A percentile compares a stretch with the other conserved stretches of the same genome.
phyloP scores from a whole-genome alignment of 495 filamentous ascomycete genomes.

The Penicillium bovifimosum region DNA sequence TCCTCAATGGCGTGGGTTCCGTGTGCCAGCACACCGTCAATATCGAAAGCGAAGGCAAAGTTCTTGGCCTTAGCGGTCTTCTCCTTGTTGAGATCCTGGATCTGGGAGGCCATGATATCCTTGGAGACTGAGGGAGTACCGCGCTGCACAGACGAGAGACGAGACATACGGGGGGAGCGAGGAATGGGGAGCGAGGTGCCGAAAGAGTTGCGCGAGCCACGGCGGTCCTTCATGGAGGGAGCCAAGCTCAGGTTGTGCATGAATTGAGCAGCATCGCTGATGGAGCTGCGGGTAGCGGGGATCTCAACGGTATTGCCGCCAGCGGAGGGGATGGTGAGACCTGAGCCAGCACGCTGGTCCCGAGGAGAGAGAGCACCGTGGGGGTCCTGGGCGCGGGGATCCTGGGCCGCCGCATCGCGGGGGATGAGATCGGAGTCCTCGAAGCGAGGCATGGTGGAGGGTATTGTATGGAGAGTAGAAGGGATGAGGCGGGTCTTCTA shows the following conservation, averaged over 20 bases:
- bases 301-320: constrained; percentile 59
- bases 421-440: constrained; percentile 52
- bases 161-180: constrained; percentile 61
- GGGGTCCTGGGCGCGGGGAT: constrained; percentile 23
- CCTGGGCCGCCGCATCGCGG: constrained; percentile 28
- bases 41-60: constrained; percentile 89
- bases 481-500: background rate
- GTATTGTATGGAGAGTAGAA: constrained; percentile 5
- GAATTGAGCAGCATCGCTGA: constrained; percentile 61
- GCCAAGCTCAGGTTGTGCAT: constrained; percentile 69
- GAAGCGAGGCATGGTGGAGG: constrained; percentile 55
- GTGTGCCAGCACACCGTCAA: constrained; percentile 81
- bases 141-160: constrained; percentile 52
- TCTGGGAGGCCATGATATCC: constrained; percentile 65
- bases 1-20: constrained; percentile 76
- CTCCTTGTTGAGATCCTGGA: constrained; percentile 65
- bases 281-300: constrained; percentile 61
- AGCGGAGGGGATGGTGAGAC: constrained; percentile 46
- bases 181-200: constrained; percentile 73
- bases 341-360: constrained; percentile 16
- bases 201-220: constrained; percentile 74
- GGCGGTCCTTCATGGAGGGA: constrained; percentile 61
- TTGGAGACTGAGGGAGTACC: constrained; percentile 49
- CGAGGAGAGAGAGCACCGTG: constrained; percentile 24
- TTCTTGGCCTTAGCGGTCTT: constrained; percentile 60